Percentiles rank a stretch among this genome's conserved stretches.
Evolutionary conservation across 2,329 filamentous ascomycete genomes (phyloP).

Genomic region (Fusarium sp.): DNA sequence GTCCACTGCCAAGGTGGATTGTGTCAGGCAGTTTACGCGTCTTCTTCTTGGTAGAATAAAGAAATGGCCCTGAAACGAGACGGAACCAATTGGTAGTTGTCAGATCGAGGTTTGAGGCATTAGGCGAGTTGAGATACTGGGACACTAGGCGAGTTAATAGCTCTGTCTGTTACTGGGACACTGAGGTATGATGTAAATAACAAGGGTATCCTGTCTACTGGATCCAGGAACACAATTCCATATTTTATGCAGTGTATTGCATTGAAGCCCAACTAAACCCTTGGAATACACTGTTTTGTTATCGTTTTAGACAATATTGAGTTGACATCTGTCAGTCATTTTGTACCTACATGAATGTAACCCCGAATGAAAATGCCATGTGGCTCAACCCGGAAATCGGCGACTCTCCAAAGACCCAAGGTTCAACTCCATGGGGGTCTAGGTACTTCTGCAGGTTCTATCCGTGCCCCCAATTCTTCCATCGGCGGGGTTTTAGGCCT

Average conservation of each 20-base stretch:
- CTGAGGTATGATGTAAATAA: neutral
- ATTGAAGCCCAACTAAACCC: conserved; percentile 26
- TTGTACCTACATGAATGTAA: conserved; percentile 28
- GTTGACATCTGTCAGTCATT: conserved; percentile 2
- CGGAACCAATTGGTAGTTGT: neutral
- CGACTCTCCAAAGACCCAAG: conserved; percentile 8
- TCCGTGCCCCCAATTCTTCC: conserved; percentile 11
- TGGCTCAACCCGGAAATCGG: conserved; percentile 29
- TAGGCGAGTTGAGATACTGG: neutral
- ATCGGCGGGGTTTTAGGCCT: conserved; percentile 46
- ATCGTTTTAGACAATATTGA: neutral
- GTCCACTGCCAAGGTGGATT: conserved; percentile 30
- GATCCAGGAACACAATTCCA: neutral
- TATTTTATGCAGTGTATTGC: neutral
- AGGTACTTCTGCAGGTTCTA: neutral
- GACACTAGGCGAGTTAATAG: too few relatives aligned
- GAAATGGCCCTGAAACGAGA: neutral
- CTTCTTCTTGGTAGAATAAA: neutral
- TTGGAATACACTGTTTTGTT: neutral
- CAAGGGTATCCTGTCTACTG: conserved; percentile 7
- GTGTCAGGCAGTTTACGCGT: conserved; percentile 27
- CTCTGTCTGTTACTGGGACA: neutral
- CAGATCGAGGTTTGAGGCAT: neutral
- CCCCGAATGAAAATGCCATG: conserved; percentile 25
- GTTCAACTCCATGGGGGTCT: neutral